Base-by-base conservation (phyloP, 805 yeast species). In the Ogataea degrootiae region DNA sequence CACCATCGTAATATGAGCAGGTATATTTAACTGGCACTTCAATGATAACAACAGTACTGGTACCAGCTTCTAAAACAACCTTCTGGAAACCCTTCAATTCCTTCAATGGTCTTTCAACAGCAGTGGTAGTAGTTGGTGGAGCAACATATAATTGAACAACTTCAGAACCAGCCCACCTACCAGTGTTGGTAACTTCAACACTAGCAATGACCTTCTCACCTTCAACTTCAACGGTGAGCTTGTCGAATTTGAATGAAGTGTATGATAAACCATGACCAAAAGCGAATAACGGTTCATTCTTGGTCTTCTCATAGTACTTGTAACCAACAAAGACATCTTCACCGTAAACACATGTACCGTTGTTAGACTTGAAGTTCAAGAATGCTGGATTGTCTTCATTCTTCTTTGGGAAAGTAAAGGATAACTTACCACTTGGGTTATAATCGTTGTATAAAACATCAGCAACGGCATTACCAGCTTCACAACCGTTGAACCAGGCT, bases 291-390 rank as follows among this genome's bases (percentile, higher is more conserved):
- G 77, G 80, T 26, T 70, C 69, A 39, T 62, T 65, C 51, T 74
- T 70, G 35, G 67, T 59, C 62, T 75, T 76, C 56, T 82, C 86
- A 62, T 78, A 83, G 66, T 66, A 79, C 49, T 80, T 68, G 68
- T 82, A 81, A 19, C 87, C 87, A 44, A 82, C 77, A 60, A 71
- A 82, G 41, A 82, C 76, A 57, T 81, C 85, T 61, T 83, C 88
- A 49, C 87, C 85, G 55, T 82, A 83, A 46, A 75, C 56, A 33
- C 74, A 78, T 44, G 74, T 65, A 39, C 85, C 85, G 57, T 71
- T 71, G 56, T 74, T 75, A 9, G 81, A 67, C 31, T 67, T 66
- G 66, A 68, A 79, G 63, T 73, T 78, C 56, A 78, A 62, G 62
- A 60, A 80, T 0, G 84, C 72, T 12, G 86, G 85, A 52, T 75